phyloP scores from a whole-genome alignment of 306 rosid species.

The Glycine tomentella region DNA sequence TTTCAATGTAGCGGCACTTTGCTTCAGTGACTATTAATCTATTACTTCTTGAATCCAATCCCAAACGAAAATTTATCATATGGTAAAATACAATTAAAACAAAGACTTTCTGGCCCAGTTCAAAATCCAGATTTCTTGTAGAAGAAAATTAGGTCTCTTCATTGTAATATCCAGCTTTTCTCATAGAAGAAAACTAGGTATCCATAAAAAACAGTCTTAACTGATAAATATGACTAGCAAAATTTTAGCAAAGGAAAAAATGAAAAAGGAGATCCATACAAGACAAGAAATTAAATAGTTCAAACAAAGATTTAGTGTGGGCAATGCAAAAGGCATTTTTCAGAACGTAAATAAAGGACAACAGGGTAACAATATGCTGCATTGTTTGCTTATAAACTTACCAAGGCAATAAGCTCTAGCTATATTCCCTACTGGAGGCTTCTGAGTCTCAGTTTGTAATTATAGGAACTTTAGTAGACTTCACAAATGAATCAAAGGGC shows the following conservation, averaged over 20 bases:
- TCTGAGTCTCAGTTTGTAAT: slow-evolving; percentile 71
- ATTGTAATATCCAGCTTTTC: too few relatives aligned
- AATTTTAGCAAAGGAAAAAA: not conserved
- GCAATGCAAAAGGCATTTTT: slow-evolving; percentile 16
- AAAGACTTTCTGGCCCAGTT: not conserved
- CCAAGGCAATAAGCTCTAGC: slow-evolving; percentile 73
- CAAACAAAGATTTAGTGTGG: slow-evolving; percentile 2
- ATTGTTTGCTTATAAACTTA: slow-evolving; percentile 61
- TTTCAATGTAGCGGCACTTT: not conserved
- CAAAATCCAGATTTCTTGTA: not conserved
- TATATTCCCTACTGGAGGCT: slow-evolving; percentile 68
- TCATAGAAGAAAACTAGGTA: too few relatives aligned
- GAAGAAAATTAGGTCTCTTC: too few relatives aligned
- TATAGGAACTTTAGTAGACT: slow-evolving; percentile 71
- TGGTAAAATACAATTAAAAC: not conserved
- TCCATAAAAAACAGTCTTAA: not conserved
- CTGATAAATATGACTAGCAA: not conserved
- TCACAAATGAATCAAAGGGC: slow-evolving; percentile 70
- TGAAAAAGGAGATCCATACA: slow-evolving; percentile 16
- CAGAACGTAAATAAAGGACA: not conserved
- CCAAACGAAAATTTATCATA: not conserved
- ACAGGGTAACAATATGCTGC: slow-evolving; percentile 1
- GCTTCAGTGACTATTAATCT: not conserved
- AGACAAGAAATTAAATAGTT: slow-evolving; percentile 19
- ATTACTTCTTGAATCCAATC: not conserved